A percentile compares a stretch with the other conserved stretches of the same genome.
Evolutionary conservation across 306 rosid genomes (phyloP).

Genomic region (Oxytropis ochrocephala): DNA sequence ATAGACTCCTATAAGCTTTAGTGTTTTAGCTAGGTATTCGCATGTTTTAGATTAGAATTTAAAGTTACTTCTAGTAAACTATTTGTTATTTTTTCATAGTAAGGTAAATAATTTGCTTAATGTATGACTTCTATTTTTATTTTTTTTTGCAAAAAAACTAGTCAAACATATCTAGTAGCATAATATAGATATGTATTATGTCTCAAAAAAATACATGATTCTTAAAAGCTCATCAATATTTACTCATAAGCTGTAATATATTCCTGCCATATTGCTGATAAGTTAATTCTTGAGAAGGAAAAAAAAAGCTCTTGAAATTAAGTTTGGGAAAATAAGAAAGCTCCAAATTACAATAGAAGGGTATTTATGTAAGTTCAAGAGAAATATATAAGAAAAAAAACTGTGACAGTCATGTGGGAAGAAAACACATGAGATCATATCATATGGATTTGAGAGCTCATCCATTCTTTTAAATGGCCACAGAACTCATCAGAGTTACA

Average conservation of each 20-base stretch:
- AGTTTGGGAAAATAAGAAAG: neutral
- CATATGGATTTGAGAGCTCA: conserved; percentile 66
- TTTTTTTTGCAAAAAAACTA: too few species aligned
- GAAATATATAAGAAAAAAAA: conserved; percentile 26
- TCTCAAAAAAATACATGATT: neutral
- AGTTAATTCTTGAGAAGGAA: neutral
- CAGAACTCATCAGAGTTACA: conserved; percentile 29
- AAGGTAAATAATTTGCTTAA: too few species aligned
- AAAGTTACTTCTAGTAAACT: neutral
- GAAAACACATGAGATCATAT: conserved; percentile 64
- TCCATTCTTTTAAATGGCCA: conserved; percentile 47
- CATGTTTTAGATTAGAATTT: neutral
- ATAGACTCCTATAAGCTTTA: too few species aligned
- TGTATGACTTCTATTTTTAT: too few species aligned
- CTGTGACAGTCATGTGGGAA: conserved; percentile 59
- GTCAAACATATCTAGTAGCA: too few species aligned
- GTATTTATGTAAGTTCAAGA: conserved; percentile 38
- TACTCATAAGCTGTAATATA: neutral
- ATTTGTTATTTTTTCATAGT: too few species aligned
- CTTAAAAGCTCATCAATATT: neutral
- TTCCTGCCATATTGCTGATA: neutral
- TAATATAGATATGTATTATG: neutral
- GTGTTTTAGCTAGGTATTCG: too few species aligned
- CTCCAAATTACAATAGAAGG: conserved; percentile 29
- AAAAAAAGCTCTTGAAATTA: neutral